Base-by-base conservation (phyloP, 345 rosid species). In the Salix brachista region DNA sequence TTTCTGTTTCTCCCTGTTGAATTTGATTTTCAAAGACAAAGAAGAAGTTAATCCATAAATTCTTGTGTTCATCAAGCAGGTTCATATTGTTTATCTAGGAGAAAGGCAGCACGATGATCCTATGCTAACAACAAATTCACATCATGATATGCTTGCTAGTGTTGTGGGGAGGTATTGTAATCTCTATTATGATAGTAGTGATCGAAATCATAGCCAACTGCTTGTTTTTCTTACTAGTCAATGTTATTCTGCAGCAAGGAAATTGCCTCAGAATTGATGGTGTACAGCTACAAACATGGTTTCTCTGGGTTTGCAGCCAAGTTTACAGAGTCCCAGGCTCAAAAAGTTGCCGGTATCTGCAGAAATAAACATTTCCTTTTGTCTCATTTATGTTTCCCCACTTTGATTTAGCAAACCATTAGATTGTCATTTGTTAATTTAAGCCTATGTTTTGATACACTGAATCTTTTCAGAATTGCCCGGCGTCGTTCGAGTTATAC, bases 221-320 rank as follows among this genome's bases (percentile, higher is more conserved):
- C 4, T 65, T 60, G 56, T 71, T 36, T 70, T 23, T 34, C 37
- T 58, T n/a, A 56, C 18, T 48, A 16, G 66, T 23, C 61, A 60
- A 52, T 79, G 74, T 70, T 77, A 69, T 78, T 79, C 69, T 85
- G 85, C 90, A 90, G 93, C 87, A 86, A 83, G 75, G 79, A 87
- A 79, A 77, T 83, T 10, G 90, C 91, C 13, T 75, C 77, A 68
- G 75, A 85, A 75, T 83, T 76, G 78, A 85, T 92, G 86, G 86
- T 92, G 73, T 89, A 92, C 80, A 89, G 91, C 81, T 92, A 89
- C 80, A 87, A 84, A 82, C 92, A 90, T 82, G 91, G 91, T 54
- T 90, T 92, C 78, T 90, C 94, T 6, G 94, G 94, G 36, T 92
- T 92, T 79, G 90, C 97, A 65, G 97, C 91, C 18, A 83, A 85